Conservation (phyloP, 2,329 filamentous ascomycete species). For the Juglanconis oblonga region DNA sequence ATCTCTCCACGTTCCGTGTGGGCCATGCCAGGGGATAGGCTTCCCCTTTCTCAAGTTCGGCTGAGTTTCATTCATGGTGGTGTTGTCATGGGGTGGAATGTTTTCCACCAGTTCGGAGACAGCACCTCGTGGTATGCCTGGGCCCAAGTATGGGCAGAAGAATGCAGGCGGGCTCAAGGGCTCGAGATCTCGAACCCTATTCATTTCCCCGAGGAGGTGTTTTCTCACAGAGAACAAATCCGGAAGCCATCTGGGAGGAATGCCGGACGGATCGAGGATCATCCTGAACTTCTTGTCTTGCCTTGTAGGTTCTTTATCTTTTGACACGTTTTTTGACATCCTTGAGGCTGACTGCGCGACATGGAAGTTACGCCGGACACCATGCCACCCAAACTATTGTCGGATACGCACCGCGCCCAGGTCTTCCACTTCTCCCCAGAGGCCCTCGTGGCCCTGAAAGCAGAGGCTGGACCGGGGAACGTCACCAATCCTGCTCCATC, state of each 20-base stretch:
- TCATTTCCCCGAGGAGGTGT: constrained; percentile 26
- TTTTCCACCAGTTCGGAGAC: constrained; percentile 33
- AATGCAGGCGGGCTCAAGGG: constrained; percentile 30
- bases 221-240: constrained; percentile 27
- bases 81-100: constrained; percentile 24
- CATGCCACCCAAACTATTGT: constrained; percentile 31
- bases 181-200: constrained; percentile 22
- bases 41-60: constrained; percentile 21
- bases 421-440: constrained; percentile 29
- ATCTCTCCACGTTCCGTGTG: constrained; percentile 26
- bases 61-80: constrained; percentile 29
- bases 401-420: constrained; percentile 28
- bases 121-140: constrained; percentile 29
- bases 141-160: constrained; percentile 34
- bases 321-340: background rate
- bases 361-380: constrained; percentile 24
- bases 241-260: constrained; percentile 28
- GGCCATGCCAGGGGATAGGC: constrained; percentile 22
- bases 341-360: background rate
- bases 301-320: constrained; percentile 20
- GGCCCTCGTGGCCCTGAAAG: constrained; percentile 28
- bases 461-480: constrained; percentile 28
- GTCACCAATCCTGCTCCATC: constrained; percentile 22
- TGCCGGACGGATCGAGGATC: constrained; percentile 25
- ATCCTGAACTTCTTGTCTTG: constrained; percentile 30